These are phyloP conservation scores for Phytophthora sojae DNA, from an alignment of 352 stramenopile genomes.

Conservation along the genomic window DNA sequence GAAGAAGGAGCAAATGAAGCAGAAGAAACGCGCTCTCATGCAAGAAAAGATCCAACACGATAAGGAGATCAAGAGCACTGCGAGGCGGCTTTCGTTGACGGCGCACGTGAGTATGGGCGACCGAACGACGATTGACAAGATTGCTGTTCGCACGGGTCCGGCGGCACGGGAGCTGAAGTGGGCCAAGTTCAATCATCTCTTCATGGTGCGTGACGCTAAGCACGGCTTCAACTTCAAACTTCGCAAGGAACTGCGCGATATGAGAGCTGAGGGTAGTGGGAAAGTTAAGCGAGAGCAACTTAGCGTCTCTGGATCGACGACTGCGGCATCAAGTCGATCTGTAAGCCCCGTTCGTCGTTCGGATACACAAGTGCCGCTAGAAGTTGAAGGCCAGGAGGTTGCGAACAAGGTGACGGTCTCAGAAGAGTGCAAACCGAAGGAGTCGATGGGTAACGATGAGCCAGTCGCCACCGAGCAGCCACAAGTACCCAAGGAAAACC, in stretches of 20 bases:
- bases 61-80: constrained; percentile 73
- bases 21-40: constrained; percentile 70
- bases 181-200: constrained; percentile 59
- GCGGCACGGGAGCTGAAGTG: constrained; percentile 66
- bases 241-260: constrained; percentile 68
- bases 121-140: constrained; percentile 54
- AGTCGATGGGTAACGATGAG: neutral
- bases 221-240: constrained; percentile 77
- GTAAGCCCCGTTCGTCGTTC: constrained; percentile 29
- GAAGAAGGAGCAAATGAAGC: constrained; percentile 82
- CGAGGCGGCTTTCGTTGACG: constrained; percentile 70
- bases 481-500: neutral
- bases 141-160: constrained; percentile 67
- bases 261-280: constrained; percentile 25
- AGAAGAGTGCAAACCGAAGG: neutral
- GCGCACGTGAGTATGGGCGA: constrained; percentile 63
- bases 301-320: constrained; percentile 40
- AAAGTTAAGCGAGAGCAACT: constrained; percentile 31
- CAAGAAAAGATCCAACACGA: constrained; percentile 74
- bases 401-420: neutral
- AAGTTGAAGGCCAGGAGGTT: constrained; percentile 2
- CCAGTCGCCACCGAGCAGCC: constrained; percentile 6
- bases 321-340: constrained; percentile 38
- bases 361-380: constrained; percentile 1
- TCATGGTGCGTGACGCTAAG: constrained; percentile 67